These are phyloP conservation scores for Dactylorhiza incarnata DNA, from an alignment of 106 monocot genomes.

Conservation along the genomic window DNA sequence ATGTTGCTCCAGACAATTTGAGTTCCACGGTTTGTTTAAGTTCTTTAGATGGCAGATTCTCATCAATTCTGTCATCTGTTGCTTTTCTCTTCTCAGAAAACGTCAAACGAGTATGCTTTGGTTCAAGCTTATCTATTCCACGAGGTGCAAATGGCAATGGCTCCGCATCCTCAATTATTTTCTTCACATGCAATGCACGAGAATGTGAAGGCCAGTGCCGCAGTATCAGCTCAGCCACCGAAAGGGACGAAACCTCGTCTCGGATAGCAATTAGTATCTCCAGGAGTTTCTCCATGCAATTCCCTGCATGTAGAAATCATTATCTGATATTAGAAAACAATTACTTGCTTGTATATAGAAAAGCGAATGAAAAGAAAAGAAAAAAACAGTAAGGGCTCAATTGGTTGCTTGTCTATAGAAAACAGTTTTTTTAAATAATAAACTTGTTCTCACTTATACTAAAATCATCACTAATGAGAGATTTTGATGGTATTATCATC, in stretches of 20 bases:
- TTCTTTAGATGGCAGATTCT: conserved; percentile 26
- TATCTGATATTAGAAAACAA: background rate
- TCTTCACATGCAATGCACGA: conserved; percentile 85
- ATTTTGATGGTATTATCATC: no score
- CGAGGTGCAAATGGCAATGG: conserved; percentile 62
- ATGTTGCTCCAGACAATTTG: conserved; percentile 45
- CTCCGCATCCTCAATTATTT: conserved; percentile 64
- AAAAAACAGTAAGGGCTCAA: background rate
- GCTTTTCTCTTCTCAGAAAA: conserved; percentile 74
- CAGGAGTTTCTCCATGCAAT: conserved; percentile 97
- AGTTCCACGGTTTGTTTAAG: conserved; percentile 40
- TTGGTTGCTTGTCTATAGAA: no score
- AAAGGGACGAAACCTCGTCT: conserved; percentile 83
- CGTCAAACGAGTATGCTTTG: conserved; percentile 66
- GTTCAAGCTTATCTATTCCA: conserved; percentile 87
- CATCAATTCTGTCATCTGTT: conserved; percentile 20
- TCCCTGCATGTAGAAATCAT: conserved; percentile 50
- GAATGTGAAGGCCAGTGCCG: conserved; percentile 95
- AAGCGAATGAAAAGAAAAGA: background rate
- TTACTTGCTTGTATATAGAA: background rate
- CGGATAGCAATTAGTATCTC: conserved; percentile 85
- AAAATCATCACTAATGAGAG: no score
- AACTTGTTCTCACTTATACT: no score
- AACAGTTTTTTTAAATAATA: no score
- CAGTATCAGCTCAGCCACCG: conserved; percentile 66